Percentiles rank a stretch among this genome's conserved stretches.
Conservation (phyloP, 768 basidiomycete genomes). For the Lyophyllum decastes region DNA sequence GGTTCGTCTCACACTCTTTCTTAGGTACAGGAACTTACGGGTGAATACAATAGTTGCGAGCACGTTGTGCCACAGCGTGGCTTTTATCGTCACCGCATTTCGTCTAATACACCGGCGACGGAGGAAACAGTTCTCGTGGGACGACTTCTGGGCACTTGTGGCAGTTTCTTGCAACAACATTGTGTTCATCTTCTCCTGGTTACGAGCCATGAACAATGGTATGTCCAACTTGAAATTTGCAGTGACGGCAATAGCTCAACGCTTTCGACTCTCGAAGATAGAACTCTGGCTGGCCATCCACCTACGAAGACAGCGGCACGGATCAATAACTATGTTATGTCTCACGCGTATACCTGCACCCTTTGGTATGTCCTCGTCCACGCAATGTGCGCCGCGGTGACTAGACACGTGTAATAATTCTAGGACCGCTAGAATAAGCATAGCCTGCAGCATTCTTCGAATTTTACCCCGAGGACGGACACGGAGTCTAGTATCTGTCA, state of each 20-base stretch:
- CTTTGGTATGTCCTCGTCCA: conserved; percentile 13
- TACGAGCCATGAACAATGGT: conserved; percentile 10
- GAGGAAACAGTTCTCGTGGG: conserved; percentile 15
- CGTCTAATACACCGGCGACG: conserved; percentile 7
- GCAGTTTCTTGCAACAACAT: conserved; percentile 13
- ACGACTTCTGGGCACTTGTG: conserved; percentile 14
- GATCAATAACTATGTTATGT: background rate
- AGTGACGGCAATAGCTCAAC: background rate
- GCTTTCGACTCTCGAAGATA: background rate
- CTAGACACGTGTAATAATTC: background rate
- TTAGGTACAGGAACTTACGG: background rate
- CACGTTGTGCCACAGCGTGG: conserved; percentile 9
- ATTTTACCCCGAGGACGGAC: conserved; percentile 11
- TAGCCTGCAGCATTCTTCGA: conserved; percentile 20
- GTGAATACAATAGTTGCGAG: background rate
- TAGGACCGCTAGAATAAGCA: conserved; percentile 23
- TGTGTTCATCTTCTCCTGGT: conserved; percentile 6
- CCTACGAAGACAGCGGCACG: background rate
- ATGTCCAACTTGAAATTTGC: background rate
- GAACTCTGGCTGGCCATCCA: background rate
- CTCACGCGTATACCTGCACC: conserved; percentile 16
- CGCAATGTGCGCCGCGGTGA: background rate
- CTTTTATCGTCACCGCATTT: conserved; percentile 7
- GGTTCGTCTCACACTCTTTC: background rate
- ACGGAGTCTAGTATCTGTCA: conserved; percentile 2